Percentiles rank a stretch among this genome's conserved stretches.
Evolutionary conservation across 345 rosid species (phyloP).

Genomic region (Ceriops tagal): DNA sequence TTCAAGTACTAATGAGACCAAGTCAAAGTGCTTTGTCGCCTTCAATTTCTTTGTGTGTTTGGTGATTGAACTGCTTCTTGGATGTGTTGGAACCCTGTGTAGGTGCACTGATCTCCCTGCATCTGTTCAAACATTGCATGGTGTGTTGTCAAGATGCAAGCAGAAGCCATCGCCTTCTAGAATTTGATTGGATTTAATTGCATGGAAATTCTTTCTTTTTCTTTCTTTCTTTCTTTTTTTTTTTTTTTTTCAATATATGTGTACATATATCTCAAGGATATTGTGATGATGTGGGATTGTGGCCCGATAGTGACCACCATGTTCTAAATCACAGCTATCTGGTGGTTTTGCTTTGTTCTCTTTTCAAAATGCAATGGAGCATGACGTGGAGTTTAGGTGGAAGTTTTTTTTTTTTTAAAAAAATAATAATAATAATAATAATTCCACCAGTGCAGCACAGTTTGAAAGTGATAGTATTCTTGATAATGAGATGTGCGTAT

Average conservation of each 20-base stretch:
- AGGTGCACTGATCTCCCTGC: conserved; percentile 32
- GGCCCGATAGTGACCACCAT: neutral
- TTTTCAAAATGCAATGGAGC: neutral
- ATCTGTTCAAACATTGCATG: conserved; percentile 21
- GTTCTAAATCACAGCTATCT: neutral
- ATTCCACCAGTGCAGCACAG: too few species aligned
- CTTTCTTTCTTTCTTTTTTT: too few species aligned
- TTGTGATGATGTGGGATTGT: too few species aligned
- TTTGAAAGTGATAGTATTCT: too few species aligned
- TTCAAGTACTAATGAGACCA: conserved; percentile 39
- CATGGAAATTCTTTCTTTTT: too few species aligned
- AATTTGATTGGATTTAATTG: too few species aligned
- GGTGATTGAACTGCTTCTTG: conserved; percentile 20
- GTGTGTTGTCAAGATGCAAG: neutral
- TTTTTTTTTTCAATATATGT: neutral
- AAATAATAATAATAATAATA: too few species aligned
- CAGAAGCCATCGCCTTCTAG: too few species aligned
- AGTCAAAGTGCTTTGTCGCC: conserved; percentile 38
- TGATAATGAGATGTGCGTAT: too few species aligned
- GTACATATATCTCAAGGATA: neutral
- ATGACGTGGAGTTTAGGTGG: neutral
- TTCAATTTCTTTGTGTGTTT: conserved; percentile 29
- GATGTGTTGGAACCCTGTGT: conserved; percentile 9
- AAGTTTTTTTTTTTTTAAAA: neutral
- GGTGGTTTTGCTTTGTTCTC: neutral